Evolutionary conservation across 805 yeast genomes (phyloP), one percentile per base, ranked within the genome.

Genomic region (Pichia paraexigua): DNA sequence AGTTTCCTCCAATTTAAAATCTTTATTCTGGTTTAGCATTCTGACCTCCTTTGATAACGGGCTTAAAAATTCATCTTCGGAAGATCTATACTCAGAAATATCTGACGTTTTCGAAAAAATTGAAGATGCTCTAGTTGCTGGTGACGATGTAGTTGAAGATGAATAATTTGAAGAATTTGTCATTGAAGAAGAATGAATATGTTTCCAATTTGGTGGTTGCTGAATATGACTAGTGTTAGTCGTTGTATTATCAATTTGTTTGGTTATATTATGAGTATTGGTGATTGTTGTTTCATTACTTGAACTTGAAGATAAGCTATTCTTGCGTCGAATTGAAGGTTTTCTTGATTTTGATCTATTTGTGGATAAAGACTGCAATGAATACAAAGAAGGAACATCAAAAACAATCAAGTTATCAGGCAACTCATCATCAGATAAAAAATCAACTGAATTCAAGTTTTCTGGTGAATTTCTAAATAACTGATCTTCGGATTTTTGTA

Each of bases 331-430:
- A 24, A 57, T 45, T 9, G 53, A 47, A 28, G 53, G 44, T 37
- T 44, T 44, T 28, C 50, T 45, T 13, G 46, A 18, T 35, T 30
- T 49, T 35, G 39, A 35, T n/a, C 39, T 43, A 46, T 66, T 65
- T 20, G 67, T 66, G n/a, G 69, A 56, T 18, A 71, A 56, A 13
- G 73, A 64, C 7, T 64, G 70, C 20, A 82, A 64, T 0, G 85
- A 75, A 46, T 79, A 82, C 0, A 85, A 74, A 48, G 80, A 65
- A 3, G 90, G 90, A 20, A 84, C 85, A 58, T 84, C 83, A 65
- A 71, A 83, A 53, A 83, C 76, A 22, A 76, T 71, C 22, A 74
- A 65, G 50, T 76, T 76, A 43, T 74, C 79, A 1, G 81, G 81
- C 42, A 79, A 65, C 52, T 78, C 77, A 53, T 78, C 80, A 56